phyloP scores from a whole-genome alignment of 306 rosid species.

The Corylus heterophylla region DNA sequence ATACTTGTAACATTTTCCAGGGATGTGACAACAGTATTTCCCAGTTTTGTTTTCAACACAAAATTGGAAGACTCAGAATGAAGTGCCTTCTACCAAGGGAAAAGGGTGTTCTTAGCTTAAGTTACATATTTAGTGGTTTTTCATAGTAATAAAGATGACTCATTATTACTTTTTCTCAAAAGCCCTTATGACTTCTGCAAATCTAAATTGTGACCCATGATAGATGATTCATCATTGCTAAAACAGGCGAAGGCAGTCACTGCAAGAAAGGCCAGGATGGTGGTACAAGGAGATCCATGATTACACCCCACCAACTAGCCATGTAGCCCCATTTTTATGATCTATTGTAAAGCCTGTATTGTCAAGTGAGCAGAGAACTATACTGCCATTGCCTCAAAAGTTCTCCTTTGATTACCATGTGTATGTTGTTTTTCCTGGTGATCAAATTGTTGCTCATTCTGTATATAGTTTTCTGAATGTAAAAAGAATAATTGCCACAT shows the following conservation, averaged over 20 bases:
- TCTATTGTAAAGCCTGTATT: neutral
- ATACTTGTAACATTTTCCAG: constrained; percentile 35
- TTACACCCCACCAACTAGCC: neutral
- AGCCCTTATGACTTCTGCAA: neutral
- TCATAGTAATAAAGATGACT: neutral
- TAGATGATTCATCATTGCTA: neutral
- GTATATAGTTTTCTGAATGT: neutral
- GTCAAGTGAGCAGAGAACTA: neutral
- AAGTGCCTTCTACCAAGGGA: neutral
- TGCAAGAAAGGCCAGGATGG: neutral
- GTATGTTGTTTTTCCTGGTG: neutral
- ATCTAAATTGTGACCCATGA: neutral
- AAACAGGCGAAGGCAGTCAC: neutral
- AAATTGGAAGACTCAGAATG: constrained; percentile 46
- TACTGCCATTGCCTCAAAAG: neutral
- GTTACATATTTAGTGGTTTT: neutral
- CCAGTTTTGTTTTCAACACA: constrained; percentile 52
- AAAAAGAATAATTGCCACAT: neutral
- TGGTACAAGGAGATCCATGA: neutral
- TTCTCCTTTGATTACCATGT: neutral
- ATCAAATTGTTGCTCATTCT: neutral
- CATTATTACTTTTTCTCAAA: too few relatives aligned
- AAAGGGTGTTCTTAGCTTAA: neutral
- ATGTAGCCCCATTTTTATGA: neutral
- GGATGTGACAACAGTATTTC: constrained; percentile 58